phyloP scores from a whole-genome alignment of 352 stramenopile genomes.

The Phytophthora litchii region DNA sequence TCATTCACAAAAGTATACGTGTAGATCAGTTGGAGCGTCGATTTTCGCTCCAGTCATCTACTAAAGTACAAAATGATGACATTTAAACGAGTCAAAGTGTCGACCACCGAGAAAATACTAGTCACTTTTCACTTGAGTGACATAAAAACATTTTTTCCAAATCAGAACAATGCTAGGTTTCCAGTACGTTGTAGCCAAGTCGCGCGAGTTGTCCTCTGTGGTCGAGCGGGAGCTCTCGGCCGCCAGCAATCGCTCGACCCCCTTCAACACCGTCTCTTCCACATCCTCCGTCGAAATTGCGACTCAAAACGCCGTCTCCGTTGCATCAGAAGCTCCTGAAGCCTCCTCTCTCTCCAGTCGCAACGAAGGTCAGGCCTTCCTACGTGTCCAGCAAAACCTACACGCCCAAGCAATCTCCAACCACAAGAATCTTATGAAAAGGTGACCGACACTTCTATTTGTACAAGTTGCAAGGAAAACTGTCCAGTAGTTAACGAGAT shows the following conservation, averaged over 20 bases:
- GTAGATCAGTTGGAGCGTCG: too few species aligned
- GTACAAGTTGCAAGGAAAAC: constrained; percentile 11
- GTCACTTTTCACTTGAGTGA: constrained; percentile 14
- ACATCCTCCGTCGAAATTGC: constrained; percentile 10
- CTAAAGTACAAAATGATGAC: too few species aligned
- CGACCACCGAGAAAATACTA: too few species aligned
- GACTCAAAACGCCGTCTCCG: constrained; percentile 8
- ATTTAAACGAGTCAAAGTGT: too few species aligned
- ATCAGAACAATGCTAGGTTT: constrained; percentile 55
- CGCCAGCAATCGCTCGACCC: constrained; percentile 18
- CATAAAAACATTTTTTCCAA: not conserved
- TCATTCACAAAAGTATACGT: too few species aligned
- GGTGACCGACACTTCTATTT: constrained; percentile 23
- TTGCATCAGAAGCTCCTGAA: constrained; percentile 5
- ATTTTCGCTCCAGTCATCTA: too few species aligned
- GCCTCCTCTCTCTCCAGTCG: constrained; percentile 4
- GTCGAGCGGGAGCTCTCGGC: constrained; percentile 52
- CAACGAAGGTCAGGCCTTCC: constrained; percentile 51
- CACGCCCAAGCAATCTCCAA: constrained; percentile 33
- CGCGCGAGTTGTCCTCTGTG: constrained; percentile 65
- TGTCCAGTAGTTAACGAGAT: constrained; percentile 10
- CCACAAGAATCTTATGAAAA: constrained; percentile 56
- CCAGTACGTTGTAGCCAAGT: constrained; percentile 83
- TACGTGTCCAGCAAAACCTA: constrained; percentile 45
- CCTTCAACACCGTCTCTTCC: constrained; percentile 7